Base-by-base conservation (phyloP, 768 basidiomycete genomes). In the Pisolithus sp. region DNA sequence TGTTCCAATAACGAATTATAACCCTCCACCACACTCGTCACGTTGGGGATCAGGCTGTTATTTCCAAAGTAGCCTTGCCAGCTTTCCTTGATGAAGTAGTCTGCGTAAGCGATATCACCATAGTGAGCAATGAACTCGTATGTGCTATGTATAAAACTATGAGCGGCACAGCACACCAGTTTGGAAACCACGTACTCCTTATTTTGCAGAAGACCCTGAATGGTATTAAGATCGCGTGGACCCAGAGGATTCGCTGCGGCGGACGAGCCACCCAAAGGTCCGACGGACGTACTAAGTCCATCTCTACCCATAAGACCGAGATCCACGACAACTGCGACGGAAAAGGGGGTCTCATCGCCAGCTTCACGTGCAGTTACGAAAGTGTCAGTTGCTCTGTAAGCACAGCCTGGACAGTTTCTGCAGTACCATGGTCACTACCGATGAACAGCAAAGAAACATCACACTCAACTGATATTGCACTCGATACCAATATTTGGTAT, bases 1-100 rank as follows among this genome's bases (percentile, higher is more conserved):
- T 66, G 63, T 23, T 59, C 64, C 8, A 61, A 49, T 39, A 66
- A 37, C 23, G 47, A 53, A 2, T 65, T 63, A 31, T 63, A 65
- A 17, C 64, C 61, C 0, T 66, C 53, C 6, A 59, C 13, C 10
- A 61, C 51, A 37, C 62, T 61, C 9, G 64, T 66, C 54, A 49
- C 46, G 28, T 65, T 65, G 0, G 57, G 59, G 36, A 65, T 56
- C 2, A 63, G 55, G 41, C 57, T 66, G 31, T 61, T 13, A 20
- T 59, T 65, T 5, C 64, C 63, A 40, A 65, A 65, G 50, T 65
- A 65, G 24, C 63, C 64, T 43, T 65, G 10, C 63, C 63, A 65
- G n/a, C 63, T 65, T 38, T 65, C 64, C 13, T 55, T 57, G 41
- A 65, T 61, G 18, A 65, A 63, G 51, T 65, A 66, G 48, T 66